Base-by-base conservation (phyloP, 1,284 basidiomycete genomes). In the Tremellales sp. region DNA sequence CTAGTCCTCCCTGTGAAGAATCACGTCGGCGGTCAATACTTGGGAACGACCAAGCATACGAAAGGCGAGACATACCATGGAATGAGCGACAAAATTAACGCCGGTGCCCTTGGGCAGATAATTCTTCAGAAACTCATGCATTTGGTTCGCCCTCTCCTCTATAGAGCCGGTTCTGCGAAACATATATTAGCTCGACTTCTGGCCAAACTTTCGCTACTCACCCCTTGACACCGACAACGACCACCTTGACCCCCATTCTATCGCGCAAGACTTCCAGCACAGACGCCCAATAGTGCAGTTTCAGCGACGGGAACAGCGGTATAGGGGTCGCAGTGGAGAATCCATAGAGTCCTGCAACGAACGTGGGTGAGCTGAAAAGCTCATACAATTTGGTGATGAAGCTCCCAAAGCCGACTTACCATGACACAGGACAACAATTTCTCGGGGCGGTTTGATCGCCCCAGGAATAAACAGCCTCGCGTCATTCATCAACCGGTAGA, bases 251-350 rank as follows among this genome's bases (percentile, higher is more conserved):
- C 6, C 90, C 88, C 18, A 97, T 77, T 57, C 81, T 86, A 50
- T 87, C 80, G 45, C 86, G 79, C 12, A 99, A 77, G 7, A 95
- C 81, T 35, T 81, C 82, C 34, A 97, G 77, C 5, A 97, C 84
- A 48, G 87, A 86, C 0, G 85, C 83, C 95, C 95, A 99, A 68
- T 99, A 99, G 58, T 97, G 92, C 66, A 92, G 81, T 52, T 90
- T 72, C 33, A 73, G 54, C 4, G 67, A 70, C 5, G 71, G 71
- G 80, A 63, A 93, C 74, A 61, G 81, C 77, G 14, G 89, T 83
- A 70, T 93, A 81, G 45, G 86, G 69, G 16, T 82, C 81, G 19
- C 90, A 81, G 56, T 87, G 77, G 34, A 90, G 67, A 97, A 98
- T 6, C 95, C 94, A 63, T 97, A 97, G 2, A 98, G 76, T 21